Percentiles rank a stretch among this genome's conserved stretches.
These are phyloP conservation scores for Pythium vanterpoolii DNA, from an alignment of 352 stramenopile species.

Conservation along the genomic window DNA sequence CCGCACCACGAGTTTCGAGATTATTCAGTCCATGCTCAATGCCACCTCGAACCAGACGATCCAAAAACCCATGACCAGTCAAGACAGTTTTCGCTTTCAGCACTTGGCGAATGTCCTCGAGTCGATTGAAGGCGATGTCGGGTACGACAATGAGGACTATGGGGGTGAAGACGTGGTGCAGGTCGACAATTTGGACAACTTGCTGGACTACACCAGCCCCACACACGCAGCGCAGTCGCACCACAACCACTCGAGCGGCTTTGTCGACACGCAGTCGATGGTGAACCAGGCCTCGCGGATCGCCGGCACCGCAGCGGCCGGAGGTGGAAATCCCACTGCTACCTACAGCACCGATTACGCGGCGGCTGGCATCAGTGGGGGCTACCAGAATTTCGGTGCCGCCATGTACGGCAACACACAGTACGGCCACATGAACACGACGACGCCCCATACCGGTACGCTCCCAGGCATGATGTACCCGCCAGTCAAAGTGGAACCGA, in stretches of 20 bases:
- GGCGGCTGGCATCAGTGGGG: not conserved
- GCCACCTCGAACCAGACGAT: constrained; percentile 81
- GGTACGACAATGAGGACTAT: constrained; percentile 83
- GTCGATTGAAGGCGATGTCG: constrained; percentile 78
- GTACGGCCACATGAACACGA: constrained; percentile 13
- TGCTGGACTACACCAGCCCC: constrained; percentile 72
- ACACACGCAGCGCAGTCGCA: constrained; percentile 14
- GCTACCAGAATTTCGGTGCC: constrained; percentile 16
- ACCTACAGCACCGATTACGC: constrained; percentile 16
- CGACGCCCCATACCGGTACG: not conserved
- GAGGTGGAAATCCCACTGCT: not conserved
- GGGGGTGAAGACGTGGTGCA: constrained; percentile 77
- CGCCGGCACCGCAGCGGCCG: not conserved
- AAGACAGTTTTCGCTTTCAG: constrained; percentile 86
- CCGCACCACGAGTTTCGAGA: constrained; percentile 83
- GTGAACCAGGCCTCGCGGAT: constrained; percentile 41
- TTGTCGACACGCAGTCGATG: constrained; percentile 67
- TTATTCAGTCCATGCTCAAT: constrained; percentile 87
- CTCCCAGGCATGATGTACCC: constrained; percentile 17
- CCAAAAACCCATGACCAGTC: constrained; percentile 84
- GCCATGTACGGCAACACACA: constrained; percentile 10
- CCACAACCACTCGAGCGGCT: constrained; percentile 27
- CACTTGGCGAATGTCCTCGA: constrained; percentile 74
- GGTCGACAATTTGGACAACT: constrained; percentile 83
- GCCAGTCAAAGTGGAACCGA: constrained; percentile 36